Conservation (phyloP, 1,284 basidiomycete genomes). For the Erythrobasidium hasegawianum region DNA sequence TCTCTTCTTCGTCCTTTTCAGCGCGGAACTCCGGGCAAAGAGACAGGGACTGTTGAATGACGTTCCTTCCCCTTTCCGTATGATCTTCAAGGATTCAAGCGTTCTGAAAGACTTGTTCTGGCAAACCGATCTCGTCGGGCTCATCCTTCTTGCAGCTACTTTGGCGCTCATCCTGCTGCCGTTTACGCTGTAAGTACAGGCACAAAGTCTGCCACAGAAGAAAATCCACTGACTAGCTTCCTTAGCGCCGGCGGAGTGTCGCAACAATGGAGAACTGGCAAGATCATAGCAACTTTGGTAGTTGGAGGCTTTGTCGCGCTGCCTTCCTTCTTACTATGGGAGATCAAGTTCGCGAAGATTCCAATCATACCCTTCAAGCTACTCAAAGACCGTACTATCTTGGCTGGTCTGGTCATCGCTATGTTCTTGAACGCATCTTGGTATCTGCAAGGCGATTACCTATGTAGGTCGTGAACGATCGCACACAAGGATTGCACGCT, state of each 20-base stretch:
- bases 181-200: slow-evolving; percentile 18
- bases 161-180: slow-evolving; percentile 18
- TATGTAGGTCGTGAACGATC: slow-evolving; percentile 36
- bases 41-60: slow-evolving; percentile 44
- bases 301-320: slow-evolving; percentile 49
- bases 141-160: slow-evolving; percentile 44
- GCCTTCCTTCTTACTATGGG: slow-evolving; percentile 51
- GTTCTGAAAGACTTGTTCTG: slow-evolving; percentile 50
- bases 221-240: not conserved
- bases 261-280: slow-evolving; percentile 47
- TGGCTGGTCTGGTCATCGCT: slow-evolving; percentile 50
- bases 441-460: slow-evolving; percentile 51
- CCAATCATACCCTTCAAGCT: slow-evolving; percentile 50
- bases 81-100: slow-evolving; percentile 35
- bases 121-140: slow-evolving; percentile 51
- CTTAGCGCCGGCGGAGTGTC: slow-evolving; percentile 26
- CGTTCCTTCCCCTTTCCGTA: slow-evolving; percentile 45
- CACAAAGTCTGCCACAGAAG: not conserved
- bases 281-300: slow-evolving; percentile 51
- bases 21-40: slow-evolving; percentile 43
- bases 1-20: slow-evolving; percentile 46
- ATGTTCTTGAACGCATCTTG: slow-evolving; percentile 50
- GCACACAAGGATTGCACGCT: not conserved
- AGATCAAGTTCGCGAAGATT: slow-evolving; percentile 47
- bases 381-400: slow-evolving; percentile 50